Evolutionary conservation across 2,329 filamentous ascomycete species (phyloP).

Genomic region (Colletotrichum sp.): DNA sequence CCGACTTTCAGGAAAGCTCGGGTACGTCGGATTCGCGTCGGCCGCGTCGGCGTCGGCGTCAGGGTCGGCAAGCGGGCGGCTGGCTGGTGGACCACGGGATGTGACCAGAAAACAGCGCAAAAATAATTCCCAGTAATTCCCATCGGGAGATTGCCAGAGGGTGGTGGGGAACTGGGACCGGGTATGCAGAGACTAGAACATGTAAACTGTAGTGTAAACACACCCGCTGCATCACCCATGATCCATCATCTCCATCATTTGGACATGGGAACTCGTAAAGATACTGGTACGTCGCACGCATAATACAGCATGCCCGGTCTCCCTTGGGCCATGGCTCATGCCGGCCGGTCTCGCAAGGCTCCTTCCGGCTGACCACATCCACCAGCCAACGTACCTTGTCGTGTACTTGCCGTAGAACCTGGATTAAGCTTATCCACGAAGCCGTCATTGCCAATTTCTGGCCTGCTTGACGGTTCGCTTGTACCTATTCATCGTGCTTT

Average conservation of each 20-base stretch:
- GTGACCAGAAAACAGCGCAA: not conserved
- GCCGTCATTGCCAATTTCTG: not conserved
- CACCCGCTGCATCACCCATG: not conserved
- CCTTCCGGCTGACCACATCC: not conserved
- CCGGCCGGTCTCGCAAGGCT: not conserved
- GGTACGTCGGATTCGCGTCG: constrained; percentile 8
- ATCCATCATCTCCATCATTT: not conserved
- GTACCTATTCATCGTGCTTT: not conserved
- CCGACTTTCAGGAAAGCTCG: not conserved
- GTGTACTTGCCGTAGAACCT: not conserved
- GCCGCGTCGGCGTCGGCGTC: constrained; percentile 1
- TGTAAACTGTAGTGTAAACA: not conserved
- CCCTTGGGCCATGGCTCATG: not conserved
- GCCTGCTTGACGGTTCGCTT: not conserved
- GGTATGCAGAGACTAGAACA: not conserved
- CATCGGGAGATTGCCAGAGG: not conserved
- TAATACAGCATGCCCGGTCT: not conserved
- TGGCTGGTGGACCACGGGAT: not conserved
- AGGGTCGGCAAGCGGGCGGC: not conserved
- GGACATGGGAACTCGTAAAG: not conserved
- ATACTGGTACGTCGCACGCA: not conserved
- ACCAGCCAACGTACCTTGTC: not conserved
- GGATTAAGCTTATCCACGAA: not conserved
- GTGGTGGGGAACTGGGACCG: not conserved
- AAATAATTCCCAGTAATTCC: not conserved